A percentile compares a stretch with the other conserved stretches of the same genome.
These are phyloP conservation scores for Scheffersomyces lignosus DNA, from an alignment of 805 yeast genomes.

Conservation along the genomic window DNA sequence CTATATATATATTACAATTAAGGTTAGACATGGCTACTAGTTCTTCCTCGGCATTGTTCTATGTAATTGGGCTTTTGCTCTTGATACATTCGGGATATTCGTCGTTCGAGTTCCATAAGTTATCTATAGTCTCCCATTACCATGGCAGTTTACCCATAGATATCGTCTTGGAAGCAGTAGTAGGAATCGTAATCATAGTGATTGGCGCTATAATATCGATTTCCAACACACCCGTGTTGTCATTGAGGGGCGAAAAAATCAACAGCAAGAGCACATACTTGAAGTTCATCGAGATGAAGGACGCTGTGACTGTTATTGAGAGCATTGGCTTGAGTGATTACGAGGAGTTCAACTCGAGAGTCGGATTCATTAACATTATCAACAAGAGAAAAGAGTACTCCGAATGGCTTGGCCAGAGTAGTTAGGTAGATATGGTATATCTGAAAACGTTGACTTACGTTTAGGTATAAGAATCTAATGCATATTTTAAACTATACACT, in stretches of 20 bases:
- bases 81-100: slow-evolving; percentile 55
- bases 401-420: slow-evolving; percentile 27
- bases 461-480: neutral
- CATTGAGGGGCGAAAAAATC: slow-evolving; percentile 27
- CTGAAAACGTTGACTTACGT: neutral
- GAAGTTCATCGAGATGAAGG: slow-evolving; percentile 45
- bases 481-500: neutral
- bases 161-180: slow-evolving; percentile 49
- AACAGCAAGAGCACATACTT: slow-evolving; percentile 32
- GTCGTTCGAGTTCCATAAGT: slow-evolving; percentile 50
- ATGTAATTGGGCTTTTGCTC: slow-evolving; percentile 11
- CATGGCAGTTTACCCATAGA: slow-evolving; percentile 40
- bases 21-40: too few relatives aligned
- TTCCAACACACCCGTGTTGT: slow-evolving; percentile 17
- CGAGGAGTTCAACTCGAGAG: slow-evolving; percentile 49
- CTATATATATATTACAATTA: too few relatives aligned
- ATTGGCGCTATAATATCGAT: slow-evolving; percentile 38
- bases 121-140: slow-evolving; percentile 20
- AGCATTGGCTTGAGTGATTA: slow-evolving; percentile 47
- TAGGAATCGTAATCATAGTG: slow-evolving; percentile 47
- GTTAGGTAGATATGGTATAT: neutral
- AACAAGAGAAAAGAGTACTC: slow-evolving; percentile 45
- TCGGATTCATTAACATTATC: slow-evolving; percentile 51
- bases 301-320: slow-evolving; percentile 51
- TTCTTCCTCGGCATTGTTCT: slow-evolving; percentile 7